phyloP scores from a whole-genome alignment of 371 early-diverging fungal genomes.

The Nematocida ausubeli region DNA sequence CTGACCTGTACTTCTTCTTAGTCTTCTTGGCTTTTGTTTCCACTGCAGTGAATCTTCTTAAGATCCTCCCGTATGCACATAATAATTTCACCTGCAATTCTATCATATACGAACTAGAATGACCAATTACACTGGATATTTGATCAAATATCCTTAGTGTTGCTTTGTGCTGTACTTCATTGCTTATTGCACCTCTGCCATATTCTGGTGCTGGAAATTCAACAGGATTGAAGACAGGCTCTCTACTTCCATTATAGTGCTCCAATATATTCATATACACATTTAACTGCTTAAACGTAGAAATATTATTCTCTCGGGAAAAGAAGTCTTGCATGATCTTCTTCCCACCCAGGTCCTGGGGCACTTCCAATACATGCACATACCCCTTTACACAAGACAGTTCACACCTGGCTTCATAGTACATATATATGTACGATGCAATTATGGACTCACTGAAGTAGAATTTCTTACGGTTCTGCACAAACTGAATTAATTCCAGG shows the following conservation, averaged over 20 bases:
- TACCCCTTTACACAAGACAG: background rate
- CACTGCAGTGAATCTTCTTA: too few species aligned
- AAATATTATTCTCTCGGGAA: constrained; percentile 24
- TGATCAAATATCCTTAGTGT: background rate
- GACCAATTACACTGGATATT: background rate
- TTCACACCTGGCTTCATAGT: background rate
- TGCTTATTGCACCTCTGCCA: background rate
- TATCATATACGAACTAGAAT: too few species aligned
- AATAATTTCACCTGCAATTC: too few species aligned
- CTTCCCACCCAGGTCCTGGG: background rate
- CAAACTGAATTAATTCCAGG: background rate
- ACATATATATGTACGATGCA: constrained; percentile 22
- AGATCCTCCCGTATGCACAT: too few species aligned
- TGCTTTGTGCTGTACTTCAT: background rate
- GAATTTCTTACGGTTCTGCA: background rate
- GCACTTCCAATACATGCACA: background rate
- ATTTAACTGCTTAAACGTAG: constrained; percentile 10
- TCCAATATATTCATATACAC: background rate
- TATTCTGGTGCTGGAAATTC: constrained; percentile 22
- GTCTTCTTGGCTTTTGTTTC: too few species aligned
- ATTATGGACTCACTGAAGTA: constrained; percentile 2
- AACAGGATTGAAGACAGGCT: constrained; percentile 12
- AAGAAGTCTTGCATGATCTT: constrained; percentile 35
- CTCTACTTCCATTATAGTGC: background rate
- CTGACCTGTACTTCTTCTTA: too few species aligned